These are phyloP conservation scores for Parsonsia alboflavescens DNA, from an alignment of 257 asterid genomes.

Conservation along the genomic window DNA sequence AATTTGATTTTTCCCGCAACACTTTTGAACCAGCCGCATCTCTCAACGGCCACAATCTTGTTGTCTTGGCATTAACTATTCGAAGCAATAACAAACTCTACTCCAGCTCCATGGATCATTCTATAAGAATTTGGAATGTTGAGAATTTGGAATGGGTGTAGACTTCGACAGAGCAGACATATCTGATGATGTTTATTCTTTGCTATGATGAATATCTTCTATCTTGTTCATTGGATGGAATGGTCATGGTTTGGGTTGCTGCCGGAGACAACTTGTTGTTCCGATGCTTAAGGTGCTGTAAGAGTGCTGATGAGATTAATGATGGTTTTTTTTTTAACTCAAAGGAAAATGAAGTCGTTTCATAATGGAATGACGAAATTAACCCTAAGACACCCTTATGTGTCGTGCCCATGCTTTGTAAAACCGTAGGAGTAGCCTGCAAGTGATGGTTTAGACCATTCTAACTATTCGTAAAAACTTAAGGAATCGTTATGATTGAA, in stretches of 20 bases:
- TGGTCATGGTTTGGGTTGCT: slow-evolving; percentile 71
- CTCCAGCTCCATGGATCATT: slow-evolving; percentile 76
- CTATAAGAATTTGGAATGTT: slow-evolving; percentile 79
- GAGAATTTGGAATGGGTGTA: slow-evolving; percentile 71
- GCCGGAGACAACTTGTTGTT: no score
- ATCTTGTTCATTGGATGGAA: slow-evolving; percentile 80
- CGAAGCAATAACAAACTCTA: slow-evolving; percentile 68
- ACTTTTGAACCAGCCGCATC: slow-evolving; percentile 71
- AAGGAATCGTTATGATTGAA: no score
- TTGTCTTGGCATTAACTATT: slow-evolving; percentile 68
- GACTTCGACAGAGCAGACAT: slow-evolving; percentile 53
- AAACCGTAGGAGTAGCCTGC: no score
- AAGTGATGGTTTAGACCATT: no score
- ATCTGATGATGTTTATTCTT: slow-evolving; percentile 75
- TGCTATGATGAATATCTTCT: slow-evolving; percentile 86
- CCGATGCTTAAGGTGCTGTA: no score
- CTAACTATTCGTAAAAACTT: no score
- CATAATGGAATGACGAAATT: no score
- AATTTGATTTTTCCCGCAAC: slow-evolving; percentile 55
- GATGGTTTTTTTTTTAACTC: no score
- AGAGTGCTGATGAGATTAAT: no score
- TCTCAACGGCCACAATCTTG: slow-evolving; percentile 65
- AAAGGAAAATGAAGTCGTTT: no score
- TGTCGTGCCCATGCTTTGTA: no score
- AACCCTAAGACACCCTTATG: no score